Percentiles rank a stretch among this genome's conserved stretches.
Conservation (phyloP, 345 rosid species). For the Lepidium aucheri region DNA sequence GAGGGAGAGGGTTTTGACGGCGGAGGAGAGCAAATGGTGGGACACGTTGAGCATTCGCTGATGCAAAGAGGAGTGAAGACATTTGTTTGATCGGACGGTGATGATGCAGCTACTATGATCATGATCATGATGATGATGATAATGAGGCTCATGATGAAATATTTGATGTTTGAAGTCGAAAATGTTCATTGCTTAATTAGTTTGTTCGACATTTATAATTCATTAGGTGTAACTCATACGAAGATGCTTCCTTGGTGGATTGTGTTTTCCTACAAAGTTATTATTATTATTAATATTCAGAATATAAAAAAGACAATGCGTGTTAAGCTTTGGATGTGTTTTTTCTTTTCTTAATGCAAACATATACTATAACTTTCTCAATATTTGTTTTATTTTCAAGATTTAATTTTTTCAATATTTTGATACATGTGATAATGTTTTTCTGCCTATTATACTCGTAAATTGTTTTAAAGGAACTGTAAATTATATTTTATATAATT, state of each 20-base stretch:
- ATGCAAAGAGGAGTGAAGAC: constrained; percentile 26
- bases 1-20: constrained; percentile 10
- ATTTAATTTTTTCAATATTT: background rate
- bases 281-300: background rate
- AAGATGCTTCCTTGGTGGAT: constrained; percentile 23
- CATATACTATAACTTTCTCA: background rate
- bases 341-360: background rate
- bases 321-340: background rate
- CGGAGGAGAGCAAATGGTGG: constrained; percentile 27
- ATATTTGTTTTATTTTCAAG: background rate
- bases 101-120: constrained; percentile 15
- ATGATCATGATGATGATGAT: constrained; percentile 5
- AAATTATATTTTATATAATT: background rate
- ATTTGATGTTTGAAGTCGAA: background rate
- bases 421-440: background rate
- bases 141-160: background rate
- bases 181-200: constrained; percentile 5
- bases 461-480: background rate
- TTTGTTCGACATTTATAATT: constrained; percentile 3
- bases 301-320: constrained; percentile 2
- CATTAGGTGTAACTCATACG: background rate
- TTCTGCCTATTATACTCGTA: background rate
- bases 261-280: constrained; percentile 20
- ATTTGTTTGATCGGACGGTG: constrained; percentile 21
- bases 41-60: constrained; percentile 32